phyloP scores from a whole-genome alignment of 179 eudicot genomes.

The Dionaea muscipula region DNA sequence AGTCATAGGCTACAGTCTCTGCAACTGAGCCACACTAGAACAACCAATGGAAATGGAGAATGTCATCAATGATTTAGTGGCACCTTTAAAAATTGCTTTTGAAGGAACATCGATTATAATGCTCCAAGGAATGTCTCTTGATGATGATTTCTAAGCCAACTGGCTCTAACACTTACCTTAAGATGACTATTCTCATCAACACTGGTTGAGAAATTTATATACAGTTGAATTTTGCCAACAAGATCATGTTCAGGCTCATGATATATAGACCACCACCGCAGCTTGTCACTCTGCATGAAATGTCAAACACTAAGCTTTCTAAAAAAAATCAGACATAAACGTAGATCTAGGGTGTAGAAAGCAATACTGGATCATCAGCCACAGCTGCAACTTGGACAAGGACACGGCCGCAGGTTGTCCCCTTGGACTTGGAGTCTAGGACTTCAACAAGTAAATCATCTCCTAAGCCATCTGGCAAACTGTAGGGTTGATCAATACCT shows the following conservation, averaged over 20 bases:
- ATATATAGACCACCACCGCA: constrained; percentile 87
- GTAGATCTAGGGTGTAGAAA: constrained; percentile 3
- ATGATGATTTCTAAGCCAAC: not conserved
- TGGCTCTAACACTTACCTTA: constrained; percentile 37
- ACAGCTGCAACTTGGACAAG: constrained; percentile 85
- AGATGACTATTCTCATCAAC: constrained; percentile 61
- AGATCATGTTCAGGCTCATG: constrained; percentile 93
- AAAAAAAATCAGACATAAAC: not conserved
- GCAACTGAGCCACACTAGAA: constrained; percentile 82
- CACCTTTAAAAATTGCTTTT: not conserved
- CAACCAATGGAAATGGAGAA: constrained; percentile 10
- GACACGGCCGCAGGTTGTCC: constrained; percentile 66
- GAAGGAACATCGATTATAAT: not conserved
- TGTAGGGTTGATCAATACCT: constrained; percentile 32
- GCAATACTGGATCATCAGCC: constrained; percentile 71
- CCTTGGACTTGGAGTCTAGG: constrained; percentile 75
- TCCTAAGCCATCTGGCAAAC: constrained; percentile 95
- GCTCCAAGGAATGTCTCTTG: not conserved
- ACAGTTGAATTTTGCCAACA: constrained; percentile 78
- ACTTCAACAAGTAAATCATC: constrained; percentile 87
- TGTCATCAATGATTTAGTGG: not conserved
- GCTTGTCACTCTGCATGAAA: constrained; percentile 70
- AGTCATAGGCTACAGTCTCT: constrained; percentile 92
- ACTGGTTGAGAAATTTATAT: constrained; percentile 63
- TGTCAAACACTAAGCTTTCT: constrained; percentile 5